Evolutionary conservation across 179 eudicot genomes (phyloP), one percentile per base, ranked within the genome.

Genomic region (Beta macrorhiza): DNA sequence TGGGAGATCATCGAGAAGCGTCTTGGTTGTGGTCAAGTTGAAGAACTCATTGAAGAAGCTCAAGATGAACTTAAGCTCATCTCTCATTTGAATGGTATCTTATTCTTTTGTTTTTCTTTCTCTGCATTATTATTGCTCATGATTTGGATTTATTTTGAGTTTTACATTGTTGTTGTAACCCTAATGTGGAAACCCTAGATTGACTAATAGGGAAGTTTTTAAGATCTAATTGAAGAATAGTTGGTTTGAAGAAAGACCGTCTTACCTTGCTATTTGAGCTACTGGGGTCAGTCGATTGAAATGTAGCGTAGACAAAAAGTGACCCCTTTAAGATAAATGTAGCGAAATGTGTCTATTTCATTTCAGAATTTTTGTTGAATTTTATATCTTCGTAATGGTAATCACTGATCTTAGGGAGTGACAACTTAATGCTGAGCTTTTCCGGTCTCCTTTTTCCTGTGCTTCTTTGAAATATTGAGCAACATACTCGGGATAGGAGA

Each of bases 21-120:
- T 0, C 84, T 92, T 15, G 92, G 90, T 0, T 91, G 96, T 45
- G 93, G 96, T 51, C 93, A 92, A 84, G 92, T 91, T 81, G 93
- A 92, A 67, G 93, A 92, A 82, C 88, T 91, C 63, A 86, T 92
- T 65, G 92, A 92, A 79, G 96, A 91, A 78, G 96, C 96, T 45
- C 76, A 80, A 72, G 93, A 91, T 76, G 96, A 91, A 65, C 91
- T 92, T 74, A 92, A 80, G 53, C 91, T 92, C 80, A 86, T 92
- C 44, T 82, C 75, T 53, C 88, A 89, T 68, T 83, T 90, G 91
- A 89, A 81, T 80, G 93, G 93, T 92, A 10, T 32, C 37, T 32
- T 76, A 83, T 75, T 2, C 2, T 57, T 19, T 51, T 51, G 0
- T 7, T 68, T 14, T 25, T 47, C 19, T 11, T n/a, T 55, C 12